Percentiles rank a stretch among this genome's conserved stretches.
These are phyloP conservation scores for Calophaca sinica DNA, from an alignment of 306 rosid genomes.

Conservation along the genomic window DNA sequence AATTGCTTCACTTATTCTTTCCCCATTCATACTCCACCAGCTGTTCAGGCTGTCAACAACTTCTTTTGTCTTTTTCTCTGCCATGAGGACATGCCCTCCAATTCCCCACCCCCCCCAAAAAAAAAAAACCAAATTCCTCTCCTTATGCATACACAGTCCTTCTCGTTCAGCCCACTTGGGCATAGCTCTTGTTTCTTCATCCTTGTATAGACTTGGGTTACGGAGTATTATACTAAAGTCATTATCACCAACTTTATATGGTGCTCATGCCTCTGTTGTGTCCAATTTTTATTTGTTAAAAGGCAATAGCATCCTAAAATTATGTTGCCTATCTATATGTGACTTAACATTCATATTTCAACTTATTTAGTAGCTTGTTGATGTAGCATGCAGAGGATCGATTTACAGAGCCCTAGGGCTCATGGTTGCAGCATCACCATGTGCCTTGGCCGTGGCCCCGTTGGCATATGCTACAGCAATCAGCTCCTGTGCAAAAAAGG, in stretches of 20 bases:
- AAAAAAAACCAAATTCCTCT: neutral
- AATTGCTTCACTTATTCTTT: neutral
- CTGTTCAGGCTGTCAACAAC: constrained; percentile 23
- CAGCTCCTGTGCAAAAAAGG: constrained; percentile 95
- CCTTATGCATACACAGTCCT: constrained; percentile 12
- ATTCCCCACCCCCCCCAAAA: neutral
- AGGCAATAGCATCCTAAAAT: neutral
- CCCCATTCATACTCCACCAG: constrained; percentile 23
- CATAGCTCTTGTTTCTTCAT: constrained; percentile 30
- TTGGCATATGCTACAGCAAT: constrained; percentile 96
- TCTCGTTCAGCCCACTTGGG: neutral
- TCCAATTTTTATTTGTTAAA: neutral
- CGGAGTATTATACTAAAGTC: constrained; percentile 17
- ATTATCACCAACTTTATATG: constrained; percentile 28
- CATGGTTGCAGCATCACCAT: constrained; percentile 99
- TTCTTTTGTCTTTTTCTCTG: constrained; percentile 9
- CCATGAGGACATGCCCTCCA: constrained; percentile 21
- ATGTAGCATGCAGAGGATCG: constrained; percentile 95
- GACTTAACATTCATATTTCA: constrained; percentile 42
- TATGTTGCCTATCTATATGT: constrained; percentile 17
- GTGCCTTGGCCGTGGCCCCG: constrained; percentile 99
- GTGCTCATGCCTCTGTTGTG: constrained; percentile 15
- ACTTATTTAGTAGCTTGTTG: constrained; percentile 50
- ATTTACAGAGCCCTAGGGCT: constrained; percentile 94
- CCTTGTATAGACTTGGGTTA: constrained; percentile 23